These are phyloP conservation scores for Aspergillus fumigatiaffinis DNA, from an alignment of 2,329 filamentous ascomycete species.

Conservation along the genomic window DNA sequence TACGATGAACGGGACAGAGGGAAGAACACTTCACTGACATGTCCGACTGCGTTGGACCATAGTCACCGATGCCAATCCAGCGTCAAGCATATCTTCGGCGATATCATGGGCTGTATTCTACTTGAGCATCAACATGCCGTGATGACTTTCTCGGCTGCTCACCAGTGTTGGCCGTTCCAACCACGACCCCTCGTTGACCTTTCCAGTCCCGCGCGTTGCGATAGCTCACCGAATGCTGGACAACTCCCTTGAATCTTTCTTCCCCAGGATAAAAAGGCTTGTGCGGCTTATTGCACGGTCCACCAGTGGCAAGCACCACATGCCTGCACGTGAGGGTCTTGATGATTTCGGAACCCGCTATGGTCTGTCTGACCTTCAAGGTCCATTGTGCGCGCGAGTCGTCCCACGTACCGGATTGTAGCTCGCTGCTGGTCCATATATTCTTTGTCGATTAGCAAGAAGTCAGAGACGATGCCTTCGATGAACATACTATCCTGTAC, in stretches of 20 bases:
- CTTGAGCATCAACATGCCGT: background rate
- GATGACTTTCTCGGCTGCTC: background rate
- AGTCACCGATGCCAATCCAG: slow-evolving; percentile 41
- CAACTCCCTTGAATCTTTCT: slow-evolving; percentile 33
- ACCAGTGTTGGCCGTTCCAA: slow-evolving; percentile 48
- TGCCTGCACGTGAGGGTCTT: background rate
- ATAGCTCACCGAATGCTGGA: slow-evolving; percentile 35
- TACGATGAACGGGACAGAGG: slow-evolving; percentile 3
- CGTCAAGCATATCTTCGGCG: slow-evolving; percentile 45
- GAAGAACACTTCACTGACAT: slow-evolving; percentile 7
- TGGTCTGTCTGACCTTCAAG: slow-evolving; percentile 24
- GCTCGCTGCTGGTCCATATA: background rate
- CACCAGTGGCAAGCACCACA: background rate
- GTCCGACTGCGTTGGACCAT: slow-evolving; percentile 46
- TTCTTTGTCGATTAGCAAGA: background rate
- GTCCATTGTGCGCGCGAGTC: slow-evolving; percentile 36
- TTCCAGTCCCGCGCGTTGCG: slow-evolving; percentile 24
- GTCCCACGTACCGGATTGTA: slow-evolving; percentile 18
- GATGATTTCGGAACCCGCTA: slow-evolving; percentile 4
- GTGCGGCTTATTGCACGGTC: background rate
- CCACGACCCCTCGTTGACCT: slow-evolving; percentile 43
- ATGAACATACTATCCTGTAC: background rate
- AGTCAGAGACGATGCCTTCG: background rate
- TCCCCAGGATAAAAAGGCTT: background rate
- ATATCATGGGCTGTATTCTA: slow-evolving; percentile 38